phyloP scores from a whole-genome alignment of 2,329 filamentous ascomycete genomes.

The Claviceps cyperi region DNA sequence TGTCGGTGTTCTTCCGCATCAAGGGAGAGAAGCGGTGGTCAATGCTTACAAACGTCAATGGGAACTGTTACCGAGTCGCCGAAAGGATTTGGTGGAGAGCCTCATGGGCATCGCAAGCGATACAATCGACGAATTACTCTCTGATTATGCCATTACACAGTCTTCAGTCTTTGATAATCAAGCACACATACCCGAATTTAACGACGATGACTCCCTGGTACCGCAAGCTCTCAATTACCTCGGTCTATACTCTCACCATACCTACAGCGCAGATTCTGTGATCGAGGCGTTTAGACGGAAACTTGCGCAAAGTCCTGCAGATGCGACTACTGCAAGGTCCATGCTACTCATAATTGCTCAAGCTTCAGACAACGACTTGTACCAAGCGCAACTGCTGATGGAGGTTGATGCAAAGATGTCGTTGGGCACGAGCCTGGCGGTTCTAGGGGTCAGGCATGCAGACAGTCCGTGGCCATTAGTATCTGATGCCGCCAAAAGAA shows the following conservation, averaged over 20 bases:
- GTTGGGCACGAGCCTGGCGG: constrained; percentile 17
- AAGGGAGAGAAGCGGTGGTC: constrained; percentile 20
- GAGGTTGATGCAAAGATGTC: constrained; percentile 23
- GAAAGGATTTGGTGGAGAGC: constrained; percentile 18
- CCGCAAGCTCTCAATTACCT: constrained; percentile 21
- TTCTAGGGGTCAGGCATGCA: constrained; percentile 15
- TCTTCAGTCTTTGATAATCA: constrained; percentile 26
- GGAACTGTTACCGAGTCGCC: constrained; percentile 19
- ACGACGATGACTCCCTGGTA: constrained; percentile 18
- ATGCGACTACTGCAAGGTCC: constrained; percentile 16
- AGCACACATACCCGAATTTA: constrained; percentile 12
- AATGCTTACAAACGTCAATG: constrained; percentile 28
- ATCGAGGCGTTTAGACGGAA: constrained; percentile 22
- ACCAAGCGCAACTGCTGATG: constrained; percentile 19
- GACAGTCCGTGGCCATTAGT: constrained; percentile 13
- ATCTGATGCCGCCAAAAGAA: constrained; percentile 14
- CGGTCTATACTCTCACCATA: constrained; percentile 21
- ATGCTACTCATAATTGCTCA: constrained; percentile 22
- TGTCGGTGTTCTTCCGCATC: constrained; percentile 23
- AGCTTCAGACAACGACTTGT: constrained; percentile 19
- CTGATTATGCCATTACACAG: constrained; percentile 23
- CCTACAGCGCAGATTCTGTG: constrained; percentile 19
- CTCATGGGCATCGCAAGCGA: constrained; percentile 22
- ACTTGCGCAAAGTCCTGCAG: constrained; percentile 16
- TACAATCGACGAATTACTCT: constrained; percentile 18